Evolutionary conservation across 75 land plant genomes (phyloP), one percentile per base, ranked within the genome.

Genomic region (Azolla pinnata): DNA sequence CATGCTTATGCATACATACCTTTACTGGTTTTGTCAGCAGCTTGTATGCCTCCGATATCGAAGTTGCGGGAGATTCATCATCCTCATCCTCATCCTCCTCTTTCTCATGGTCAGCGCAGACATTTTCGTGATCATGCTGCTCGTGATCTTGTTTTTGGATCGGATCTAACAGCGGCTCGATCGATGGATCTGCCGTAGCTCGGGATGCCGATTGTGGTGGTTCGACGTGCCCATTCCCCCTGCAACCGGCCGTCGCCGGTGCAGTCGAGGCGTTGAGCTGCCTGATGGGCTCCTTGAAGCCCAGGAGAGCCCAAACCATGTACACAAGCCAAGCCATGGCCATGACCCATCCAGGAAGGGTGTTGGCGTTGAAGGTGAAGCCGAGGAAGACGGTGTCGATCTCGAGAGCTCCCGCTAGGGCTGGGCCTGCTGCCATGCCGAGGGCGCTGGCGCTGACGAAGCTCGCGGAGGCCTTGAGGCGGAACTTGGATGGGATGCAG

Each of bases 351-450:
- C 88, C 88, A 29, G 88, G 88, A 57, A 84, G 59, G 30, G 88
- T 84, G 44, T 72, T 65, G 46, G 67, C 59, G 64, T 81, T 73
- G 23, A 84, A 66, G 19, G 84, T 78, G 18, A 81, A 9, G 8
- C 54, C 64, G 16, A 45, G 64, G 47, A 81, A 44, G 61, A 54
- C 53, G 47, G 71, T 81, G n/a, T 73, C 64, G 38, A 70, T 44
- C 64, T 81, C 76, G 65, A 84, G 69, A 8, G 75, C 23, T 20
- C 73, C 75, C 31, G 85, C 79, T 55, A 84, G 63, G 35, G 85
- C 88, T 56, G 84, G 88, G 44, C 88, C 88, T 66, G 75, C 71
- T 26, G 88, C 84, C 85, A 84, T 84, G 64, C 84, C 88, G 26
- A 84, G 70, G 32, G 88, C 88, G 70, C 84, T 80, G 8, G 87